Base-by-base conservation (phyloP, 176 grass and related monocot genomes). In the Hsuehochloa calcarea region DNA sequence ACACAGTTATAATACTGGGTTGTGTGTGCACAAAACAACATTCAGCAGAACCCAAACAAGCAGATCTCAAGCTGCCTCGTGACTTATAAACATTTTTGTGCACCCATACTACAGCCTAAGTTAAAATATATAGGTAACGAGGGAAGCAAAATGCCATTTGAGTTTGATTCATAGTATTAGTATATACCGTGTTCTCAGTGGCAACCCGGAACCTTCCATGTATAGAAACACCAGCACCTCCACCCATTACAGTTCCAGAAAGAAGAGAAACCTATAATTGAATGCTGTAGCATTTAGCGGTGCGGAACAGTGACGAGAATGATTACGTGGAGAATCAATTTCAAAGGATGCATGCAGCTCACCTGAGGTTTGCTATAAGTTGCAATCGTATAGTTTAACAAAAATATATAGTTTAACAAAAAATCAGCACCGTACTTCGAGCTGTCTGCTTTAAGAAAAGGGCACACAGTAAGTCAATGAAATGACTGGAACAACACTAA, bases 351-450 rank as follows among this genome's bases (percentile, higher is more conserved):
- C 16, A 75, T n/a, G 26, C 16, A 75, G 65, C 37, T 84, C 43
- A 98, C 96, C 93, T 98, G 96, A 80, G 93, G 93, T 86, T 94
- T 98, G 58, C 68, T 84, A 83, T 78, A 98, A 74, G 90, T 98
- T 50, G 93, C 93, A 86, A 98, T 93, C 40, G 93, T 92, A 72
- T 98, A 95, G 81, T 93, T 93, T 41, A 98, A 87, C 38, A 78
- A 89, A 92, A 92, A 98, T 79, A 75, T 92, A 74, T 98, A 95
- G 82, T 94, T 94, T 44, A 98, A 88, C 40, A 80, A 89, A 88
- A 92, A 95, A 85, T 89, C 80, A 86, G 93, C 91, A 77, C 91
- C 91, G 44, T 70, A 81, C 29, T 85, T 98, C 93, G 91, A 98
- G 89, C 85, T 85, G 83, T 59, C 96, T 98, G 81, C 84, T 84